Evolutionary conservation across 2,329 filamentous ascomycete species (phyloP).

Genomic region (Ramularia collo-cygni): DNA sequence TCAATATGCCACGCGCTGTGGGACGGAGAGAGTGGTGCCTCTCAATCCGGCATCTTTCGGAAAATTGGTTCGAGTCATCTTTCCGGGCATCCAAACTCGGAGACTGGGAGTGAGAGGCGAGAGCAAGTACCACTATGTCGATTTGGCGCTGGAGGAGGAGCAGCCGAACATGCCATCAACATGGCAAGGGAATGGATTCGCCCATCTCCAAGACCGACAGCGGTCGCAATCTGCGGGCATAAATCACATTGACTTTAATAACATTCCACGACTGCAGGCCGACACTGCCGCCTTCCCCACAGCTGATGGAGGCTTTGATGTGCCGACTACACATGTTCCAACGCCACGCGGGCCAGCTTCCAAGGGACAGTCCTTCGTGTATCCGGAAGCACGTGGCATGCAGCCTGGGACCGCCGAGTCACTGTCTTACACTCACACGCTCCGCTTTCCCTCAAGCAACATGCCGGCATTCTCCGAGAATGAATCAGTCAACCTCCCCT

Average conservation of each 20-base stretch:
- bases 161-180: constrained; percentile 19
- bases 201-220: constrained; percentile 17
- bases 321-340: constrained; percentile 21
- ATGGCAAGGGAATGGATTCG: constrained; percentile 15
- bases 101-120: constrained; percentile 88
- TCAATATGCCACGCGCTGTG: constrained; percentile 88
- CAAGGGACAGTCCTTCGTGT: constrained; percentile 40
- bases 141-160: constrained; percentile 46
- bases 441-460: constrained; percentile 55
- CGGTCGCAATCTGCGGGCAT: constrained; percentile 27
- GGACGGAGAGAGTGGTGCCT: constrained; percentile 86
- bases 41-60: constrained; percentile 96
- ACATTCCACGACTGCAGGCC: constrained; percentile 40
- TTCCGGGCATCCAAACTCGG: constrained; percentile 88
- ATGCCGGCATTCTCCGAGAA: constrained; percentile 56
- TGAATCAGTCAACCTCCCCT: constrained; percentile 72
- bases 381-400: constrained; percentile 39
- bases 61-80: constrained; percentile 92
- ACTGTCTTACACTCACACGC: constrained; percentile 53
- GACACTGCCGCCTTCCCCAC: constrained; percentile 44
- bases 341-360: constrained; percentile 35
- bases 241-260: constrained; percentile 31
- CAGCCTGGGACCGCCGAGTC: constrained; percentile 35
- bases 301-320: constrained; percentile 27
- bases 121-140: constrained; percentile 92